These are phyloP conservation scores for Aphanomyces cochlioides DNA, from an alignment of 352 stramenopile genomes.

Conservation along the genomic window DNA sequence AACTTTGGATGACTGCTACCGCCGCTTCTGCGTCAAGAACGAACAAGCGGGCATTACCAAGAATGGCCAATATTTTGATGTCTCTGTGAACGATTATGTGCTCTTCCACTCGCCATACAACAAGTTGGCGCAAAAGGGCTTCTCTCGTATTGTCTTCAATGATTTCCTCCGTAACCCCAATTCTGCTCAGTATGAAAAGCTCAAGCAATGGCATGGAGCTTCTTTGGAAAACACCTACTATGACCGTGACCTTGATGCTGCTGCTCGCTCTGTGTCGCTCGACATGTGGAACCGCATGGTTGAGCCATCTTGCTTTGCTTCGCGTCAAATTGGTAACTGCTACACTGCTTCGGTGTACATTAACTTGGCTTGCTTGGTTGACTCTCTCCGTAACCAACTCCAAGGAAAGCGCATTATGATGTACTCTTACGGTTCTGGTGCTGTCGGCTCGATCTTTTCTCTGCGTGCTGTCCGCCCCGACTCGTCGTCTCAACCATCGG, in stretches of 20 bases:
- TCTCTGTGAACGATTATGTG: conserved; percentile 86
- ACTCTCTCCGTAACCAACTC: conserved; percentile 46
- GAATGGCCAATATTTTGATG: conserved; percentile 39
- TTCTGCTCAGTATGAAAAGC: conserved; percentile 36
- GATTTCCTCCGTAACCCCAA: conserved; percentile 45
- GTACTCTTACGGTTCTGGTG: conserved; percentile 97
- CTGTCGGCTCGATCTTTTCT: conserved; percentile 94
- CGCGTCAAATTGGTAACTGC: conserved; percentile 92
- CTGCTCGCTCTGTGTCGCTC: conserved; percentile 73
- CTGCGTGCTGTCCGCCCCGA: conserved; percentile 47
- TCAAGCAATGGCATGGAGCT: conserved; percentile 67
- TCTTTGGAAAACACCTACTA: conserved; percentile 90
- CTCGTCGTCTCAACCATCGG: conserved; percentile 25
- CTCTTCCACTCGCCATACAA: conserved; percentile 99
- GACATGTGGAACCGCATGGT: conserved; percentile 77
- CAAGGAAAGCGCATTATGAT: conserved; percentile 80
- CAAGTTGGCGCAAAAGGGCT: conserved; percentile 97
- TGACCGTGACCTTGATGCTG: conserved; percentile 88
- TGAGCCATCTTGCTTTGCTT: conserved; percentile 77
- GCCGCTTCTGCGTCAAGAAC: conserved; percentile 85
- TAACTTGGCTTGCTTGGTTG: conserved; percentile 91
- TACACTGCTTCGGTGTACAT: conserved; percentile 97
- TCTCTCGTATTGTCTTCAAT: conserved; percentile 74
- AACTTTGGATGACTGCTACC: conserved; percentile 94
- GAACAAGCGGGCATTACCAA: conserved; percentile 33